These are phyloP conservation scores for Filosporella fistucella DNA, from an alignment of 495 filamentous ascomycete genomes.

Conservation along the genomic window DNA sequence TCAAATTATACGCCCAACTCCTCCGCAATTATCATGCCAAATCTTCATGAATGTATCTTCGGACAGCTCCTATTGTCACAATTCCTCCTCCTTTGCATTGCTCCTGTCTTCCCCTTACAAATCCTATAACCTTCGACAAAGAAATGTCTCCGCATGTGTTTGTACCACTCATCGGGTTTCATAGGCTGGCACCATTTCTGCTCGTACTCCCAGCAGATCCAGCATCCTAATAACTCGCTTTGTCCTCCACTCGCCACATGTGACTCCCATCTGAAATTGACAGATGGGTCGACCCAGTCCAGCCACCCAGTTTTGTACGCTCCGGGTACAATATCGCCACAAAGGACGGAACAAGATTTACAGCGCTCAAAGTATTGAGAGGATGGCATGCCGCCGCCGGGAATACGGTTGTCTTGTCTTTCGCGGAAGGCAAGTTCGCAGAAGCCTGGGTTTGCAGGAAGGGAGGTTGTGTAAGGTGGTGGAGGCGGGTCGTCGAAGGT, in stretches of 20 bases:
- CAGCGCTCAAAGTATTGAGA: constrained; percentile 15
- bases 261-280: constrained; percentile 23
- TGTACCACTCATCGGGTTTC: constrained; percentile 16
- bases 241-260: constrained; percentile 10
- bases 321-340: constrained; percentile 11
- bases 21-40: no score
- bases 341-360: constrained; percentile 9
- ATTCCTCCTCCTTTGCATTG: constrained; percentile 24
- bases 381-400: constrained; percentile 16
- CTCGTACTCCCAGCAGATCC: constrained; percentile 24
- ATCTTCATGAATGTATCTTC: constrained; percentile 23
- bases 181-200: constrained; percentile 15
- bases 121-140: constrained; percentile 17
- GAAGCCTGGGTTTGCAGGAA: constrained; percentile 18
- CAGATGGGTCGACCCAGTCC: constrained; percentile 20
- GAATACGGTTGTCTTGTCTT: constrained; percentile 14
- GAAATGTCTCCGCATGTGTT: constrained; percentile 18
- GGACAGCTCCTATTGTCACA: constrained; percentile 13
- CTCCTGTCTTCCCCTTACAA: constrained; percentile 19
- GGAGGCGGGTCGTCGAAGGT: constrained; percentile 15
- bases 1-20: no score
- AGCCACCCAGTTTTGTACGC: constrained; percentile 16
- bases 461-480: background rate
- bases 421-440: constrained; percentile 18
- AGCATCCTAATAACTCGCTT: constrained; percentile 15